Evolutionary conservation across 1,284 basidiomycete species (phyloP).

Genomic region (Xanthoconium separans): DNA sequence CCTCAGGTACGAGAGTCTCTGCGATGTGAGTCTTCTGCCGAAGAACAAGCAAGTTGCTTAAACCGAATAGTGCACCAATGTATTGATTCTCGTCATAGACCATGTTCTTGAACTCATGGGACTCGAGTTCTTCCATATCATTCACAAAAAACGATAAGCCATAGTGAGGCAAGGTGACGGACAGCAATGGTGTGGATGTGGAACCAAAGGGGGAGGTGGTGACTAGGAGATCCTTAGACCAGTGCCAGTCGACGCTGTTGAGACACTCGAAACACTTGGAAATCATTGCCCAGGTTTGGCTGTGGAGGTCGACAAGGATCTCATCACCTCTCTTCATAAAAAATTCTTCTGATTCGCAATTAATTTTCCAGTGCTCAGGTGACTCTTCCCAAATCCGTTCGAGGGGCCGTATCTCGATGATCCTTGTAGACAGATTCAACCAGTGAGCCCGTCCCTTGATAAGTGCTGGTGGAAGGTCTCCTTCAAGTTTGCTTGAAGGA

Average conservation of each 20-base stretch:
- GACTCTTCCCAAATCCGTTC: constrained; percentile 22
- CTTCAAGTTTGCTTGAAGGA: no score
- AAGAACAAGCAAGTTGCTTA: constrained; percentile 41
- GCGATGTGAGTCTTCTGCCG: constrained; percentile 12
- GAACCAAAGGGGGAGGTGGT: constrained; percentile 15
- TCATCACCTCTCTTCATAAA: not conserved
- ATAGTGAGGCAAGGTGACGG: constrained; percentile 37
- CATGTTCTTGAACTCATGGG: not conserved
- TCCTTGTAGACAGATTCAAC: no score
- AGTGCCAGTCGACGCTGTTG: no score
- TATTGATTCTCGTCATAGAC: not conserved
- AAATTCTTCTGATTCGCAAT: not conserved
- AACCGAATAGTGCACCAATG: constrained; percentile 11
- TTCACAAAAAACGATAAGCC: constrained; percentile 24
- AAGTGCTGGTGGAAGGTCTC: no score
- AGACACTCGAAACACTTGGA: not conserved
- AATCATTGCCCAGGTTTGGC: constrained; percentile 5
- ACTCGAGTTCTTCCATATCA: not conserved
- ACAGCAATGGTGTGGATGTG: constrained; percentile 14
- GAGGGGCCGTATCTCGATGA: constrained; percentile 29
- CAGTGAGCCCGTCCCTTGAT: not conserved
- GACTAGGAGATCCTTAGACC: not conserved
- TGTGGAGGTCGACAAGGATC: constrained; percentile 6
- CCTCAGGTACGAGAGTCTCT: not conserved
- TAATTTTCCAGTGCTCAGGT: constrained; percentile 13